Base-by-base conservation (phyloP, 2,329 filamentous ascomycete species). In the Cordyceps cicadae region DNA sequence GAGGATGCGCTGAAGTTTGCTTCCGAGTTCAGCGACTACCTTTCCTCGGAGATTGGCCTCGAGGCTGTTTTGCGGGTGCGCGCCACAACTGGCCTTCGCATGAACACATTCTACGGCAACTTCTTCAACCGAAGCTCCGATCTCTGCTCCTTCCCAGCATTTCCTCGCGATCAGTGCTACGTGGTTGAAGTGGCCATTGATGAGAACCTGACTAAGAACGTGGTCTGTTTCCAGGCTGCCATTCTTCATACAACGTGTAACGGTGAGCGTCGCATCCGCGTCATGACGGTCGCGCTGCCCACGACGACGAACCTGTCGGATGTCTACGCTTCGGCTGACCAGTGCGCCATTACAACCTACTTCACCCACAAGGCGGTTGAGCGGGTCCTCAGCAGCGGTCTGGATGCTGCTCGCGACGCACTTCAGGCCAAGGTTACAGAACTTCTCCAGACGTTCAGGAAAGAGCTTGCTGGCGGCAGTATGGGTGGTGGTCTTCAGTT, bases 71-170 rank as follows among this genome's bases (percentile, higher is more conserved):
- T 99, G 60, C 89, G 94, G 71, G 94, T 99, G 45, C 88, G 94
- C 66, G 94, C 94, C 19, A 97, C 92, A 2, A 97, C 92, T 26
- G 94, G 94, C 57, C 78, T 99, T 62, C 87, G 94, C 59, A 97
- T 97, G 89, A 96, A 87, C 77, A 92, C 93, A 2, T 99, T 99
- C 77, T 99, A 97, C 74, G 94, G 94, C 67, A 99, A 99, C 78
- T 99, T 99, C 77, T 99, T 99, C 82, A 99, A 97, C 79, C 85
- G 94, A 67, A 96, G 91, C 72, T 97, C 92, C 17, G 94, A 99
- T 76, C 85, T 99, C 37, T 97, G 94, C 73, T 94, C 94, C 14
- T 99, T 99, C 81, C 94, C 94, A 1, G 92, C 94, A 0, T 97
- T 99, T 80, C 94, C 94, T 37, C 88, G 94, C 71, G 94, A 99